A percentile compares a stretch with the other conserved stretches of the same genome.
Evolutionary conservation across 106 monocot species (phyloP).

Genomic region (Dioscorea dumetorum): DNA sequence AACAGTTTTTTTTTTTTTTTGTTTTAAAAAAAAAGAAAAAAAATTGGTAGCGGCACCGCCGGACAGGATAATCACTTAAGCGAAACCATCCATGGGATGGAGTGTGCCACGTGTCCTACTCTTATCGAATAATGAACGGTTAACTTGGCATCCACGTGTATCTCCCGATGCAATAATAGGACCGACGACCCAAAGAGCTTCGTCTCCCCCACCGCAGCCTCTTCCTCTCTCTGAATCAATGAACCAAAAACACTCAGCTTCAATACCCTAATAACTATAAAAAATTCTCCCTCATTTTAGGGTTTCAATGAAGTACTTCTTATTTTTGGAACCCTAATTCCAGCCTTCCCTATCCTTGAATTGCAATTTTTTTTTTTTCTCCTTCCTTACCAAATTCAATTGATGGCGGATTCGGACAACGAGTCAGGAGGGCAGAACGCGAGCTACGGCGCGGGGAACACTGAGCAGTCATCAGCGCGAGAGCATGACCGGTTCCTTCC

Average conservation of each 20-base stretch:
- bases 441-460: slow-evolving; percentile 4
- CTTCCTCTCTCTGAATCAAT: neutral
- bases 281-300: too few species aligned
- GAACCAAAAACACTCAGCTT: too few species aligned
- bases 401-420: slow-evolving; percentile 61
- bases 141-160: slow-evolving; percentile 12
- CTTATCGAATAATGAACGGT: slow-evolving; percentile 40
- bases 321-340: too few species aligned
- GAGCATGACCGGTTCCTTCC: slow-evolving; percentile 69
- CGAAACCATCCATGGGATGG: neutral
- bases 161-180: neutral
- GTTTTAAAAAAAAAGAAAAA: too few species aligned
- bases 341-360: too few species aligned
- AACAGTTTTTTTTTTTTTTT: too few species aligned
- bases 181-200: slow-evolving; percentile 2
- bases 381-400: too few species aligned
- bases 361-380: neutral
- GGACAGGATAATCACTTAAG: neutral
- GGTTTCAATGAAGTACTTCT: too few species aligned
- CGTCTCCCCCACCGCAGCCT: neutral
- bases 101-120: neutral
- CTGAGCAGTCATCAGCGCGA: slow-evolving; percentile 26
- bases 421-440: slow-evolving; percentile 42
- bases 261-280: too few species aligned
- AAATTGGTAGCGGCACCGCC: neutral